Evolutionary conservation across 2,329 filamentous ascomycete species (phyloP).

Genomic region (Mollisiaceae sp.): DNA sequence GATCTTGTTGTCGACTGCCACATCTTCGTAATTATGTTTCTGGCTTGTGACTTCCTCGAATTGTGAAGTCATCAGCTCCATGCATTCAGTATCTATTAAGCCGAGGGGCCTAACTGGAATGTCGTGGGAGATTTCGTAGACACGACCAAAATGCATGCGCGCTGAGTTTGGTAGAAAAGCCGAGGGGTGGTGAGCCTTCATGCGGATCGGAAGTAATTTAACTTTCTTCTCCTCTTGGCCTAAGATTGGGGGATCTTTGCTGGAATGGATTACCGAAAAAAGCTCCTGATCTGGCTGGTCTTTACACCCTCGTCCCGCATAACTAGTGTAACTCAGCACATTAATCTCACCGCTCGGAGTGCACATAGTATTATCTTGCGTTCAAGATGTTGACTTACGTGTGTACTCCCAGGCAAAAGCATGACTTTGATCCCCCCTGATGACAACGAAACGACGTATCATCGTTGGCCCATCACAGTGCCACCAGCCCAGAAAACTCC

Average conservation of each 20-base stretch:
- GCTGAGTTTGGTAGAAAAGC: not conserved
- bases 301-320: not conserved
- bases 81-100: not conserved
- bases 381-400: not conserved
- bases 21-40: too few relatives aligned
- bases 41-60: not conserved
- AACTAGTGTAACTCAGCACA: not conserved
- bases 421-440: not conserved
- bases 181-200: not conserved
- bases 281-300: not conserved
- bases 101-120: not conserved
- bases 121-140: not conserved
- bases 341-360: too few relatives aligned
- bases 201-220: not conserved
- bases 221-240: not conserved
- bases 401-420: not conserved
- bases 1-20: too few relatives aligned
- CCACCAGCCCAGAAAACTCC: not conserved
- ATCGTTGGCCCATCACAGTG: not conserved
- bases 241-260: not conserved
- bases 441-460: not conserved
- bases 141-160: not conserved
- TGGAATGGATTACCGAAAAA: not conserved
- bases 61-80: not conserved
- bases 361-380: too few relatives aligned